Percentiles rank a stretch among this genome's conserved stretches.
phyloP scores from a whole-genome alignment of 2,329 filamentous ascomycete genomes.

The Penicillium sp. region DNA sequence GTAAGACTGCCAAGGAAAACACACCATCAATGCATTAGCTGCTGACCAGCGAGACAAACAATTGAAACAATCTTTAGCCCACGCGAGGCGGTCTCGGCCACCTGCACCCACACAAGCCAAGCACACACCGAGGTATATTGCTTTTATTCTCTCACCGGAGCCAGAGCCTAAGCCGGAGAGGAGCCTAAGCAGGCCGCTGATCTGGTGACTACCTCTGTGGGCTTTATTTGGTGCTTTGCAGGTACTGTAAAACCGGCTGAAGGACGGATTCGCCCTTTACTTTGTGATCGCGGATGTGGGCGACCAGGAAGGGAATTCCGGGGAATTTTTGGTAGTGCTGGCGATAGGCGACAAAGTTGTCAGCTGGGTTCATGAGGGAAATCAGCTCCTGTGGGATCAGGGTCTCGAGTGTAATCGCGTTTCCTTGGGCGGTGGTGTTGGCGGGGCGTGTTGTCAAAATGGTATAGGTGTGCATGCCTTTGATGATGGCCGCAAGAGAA shows the following conservation, averaged over 20 bases:
- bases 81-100: constrained; percentile 4
- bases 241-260: constrained; percentile 30
- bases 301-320: constrained; percentile 42
- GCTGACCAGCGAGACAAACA: constrained; percentile 2
- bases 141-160: constrained; percentile 6
- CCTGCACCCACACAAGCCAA: constrained; percentile 20
- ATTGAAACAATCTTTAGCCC: constrained; percentile 4
- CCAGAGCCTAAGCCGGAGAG: background rate
- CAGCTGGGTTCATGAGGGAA: constrained; percentile 29
- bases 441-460: constrained; percentile 25
- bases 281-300: constrained; percentile 38
- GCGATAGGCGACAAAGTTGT: constrained; percentile 41
- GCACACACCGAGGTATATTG: background rate
- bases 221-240: constrained; percentile 14
- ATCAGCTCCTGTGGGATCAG: constrained; percentile 27
- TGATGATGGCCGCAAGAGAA: constrained; percentile 38
- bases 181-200: constrained; percentile 1
- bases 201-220: background rate
- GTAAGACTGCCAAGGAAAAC: constrained; percentile 3
- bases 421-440: constrained; percentile 14
- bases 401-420: constrained; percentile 24
- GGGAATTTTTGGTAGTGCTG: constrained; percentile 33
- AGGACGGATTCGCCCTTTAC: constrained; percentile 29
- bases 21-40: constrained; percentile 1
- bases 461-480: constrained; percentile 38